A percentile compares a stretch with the other conserved stretches of the same genome.
Evolutionary conservation across 176 grass and related monocot genomes (phyloP).

Genomic region (Miscanthus lutarioriparius): DNA sequence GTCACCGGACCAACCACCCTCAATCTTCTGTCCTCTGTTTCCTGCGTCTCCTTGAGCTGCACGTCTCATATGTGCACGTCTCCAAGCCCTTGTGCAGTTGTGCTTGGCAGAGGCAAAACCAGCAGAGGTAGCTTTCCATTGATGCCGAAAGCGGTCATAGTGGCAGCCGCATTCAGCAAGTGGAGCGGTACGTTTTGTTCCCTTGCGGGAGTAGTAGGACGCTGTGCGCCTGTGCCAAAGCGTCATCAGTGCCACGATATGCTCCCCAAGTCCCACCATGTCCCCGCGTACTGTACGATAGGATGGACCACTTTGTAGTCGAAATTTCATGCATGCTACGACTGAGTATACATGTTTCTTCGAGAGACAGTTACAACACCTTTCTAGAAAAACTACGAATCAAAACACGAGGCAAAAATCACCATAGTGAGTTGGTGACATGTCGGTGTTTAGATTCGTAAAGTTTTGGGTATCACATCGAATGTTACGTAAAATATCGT

Average conservation of each 20-base stretch:
- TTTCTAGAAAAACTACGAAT: neutral
- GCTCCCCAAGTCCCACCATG: neutral
- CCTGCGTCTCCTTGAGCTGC: neutral
- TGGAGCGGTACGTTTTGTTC: neutral
- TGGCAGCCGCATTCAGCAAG: neutral
- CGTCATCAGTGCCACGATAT: neutral
- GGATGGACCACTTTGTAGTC: neutral
- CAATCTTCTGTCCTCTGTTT: slow-evolving; percentile 13
- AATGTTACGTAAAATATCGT: no score
- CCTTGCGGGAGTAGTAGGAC: neutral
- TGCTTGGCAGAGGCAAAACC: neutral
- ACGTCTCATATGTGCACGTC: neutral
- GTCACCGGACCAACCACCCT: no score
- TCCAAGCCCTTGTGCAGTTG: neutral
- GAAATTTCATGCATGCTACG: neutral
- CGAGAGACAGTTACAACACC: neutral
- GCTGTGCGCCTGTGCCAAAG: neutral
- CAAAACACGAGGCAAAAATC: neutral
- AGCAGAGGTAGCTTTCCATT: neutral
- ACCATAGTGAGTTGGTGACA: no score
- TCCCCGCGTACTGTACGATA: neutral
- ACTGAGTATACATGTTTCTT: neutral
- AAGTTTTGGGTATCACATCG: no score
- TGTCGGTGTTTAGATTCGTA: no score
- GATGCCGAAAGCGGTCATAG: neutral